Base-by-base conservation (phyloP, 768 basidiomycete species). In the Xerocomus potaroensis region DNA sequence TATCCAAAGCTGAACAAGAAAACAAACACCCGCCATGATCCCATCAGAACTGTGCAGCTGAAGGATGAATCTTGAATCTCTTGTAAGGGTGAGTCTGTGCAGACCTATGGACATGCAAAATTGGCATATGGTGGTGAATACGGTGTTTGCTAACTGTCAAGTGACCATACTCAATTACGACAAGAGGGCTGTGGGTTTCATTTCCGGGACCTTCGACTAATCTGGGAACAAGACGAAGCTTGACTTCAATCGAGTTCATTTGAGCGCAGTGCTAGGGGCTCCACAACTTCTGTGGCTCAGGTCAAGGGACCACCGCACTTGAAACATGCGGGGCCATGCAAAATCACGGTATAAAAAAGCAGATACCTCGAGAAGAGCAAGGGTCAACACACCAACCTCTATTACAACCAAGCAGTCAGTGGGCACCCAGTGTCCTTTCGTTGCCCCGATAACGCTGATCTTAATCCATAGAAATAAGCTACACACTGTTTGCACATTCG, bases 321-420 rank as follows among this genome's bases (percentile, higher is more conserved):
- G 7, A 22, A 22, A 14, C 14, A 22, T 32, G 24, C 23, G 23
- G 12, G 30, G 45, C 31, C 30, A 8, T 21, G 30, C 23, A 15
- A 15, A 16, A n/a, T 10, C 16, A 31, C 14, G 1, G 18, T 60
- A 61, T 61, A 61, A 63, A 34, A 19, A 26, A 14, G 11, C n/a
- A n/a, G 0, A 2, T 2, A 18, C 15, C 1, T 40, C 16, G 24
- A 18, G n/a, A 9, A 15, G 21, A 45, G 26, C 26, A 19, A 39
- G 33, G 49, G 15, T 19, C 45, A 26, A 43, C 23, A 27, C 41
- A 47, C 37, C 21, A 23, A 33, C 30, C 47, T 34, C 30, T 14
- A 22, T 12, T 23, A n/a, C 18, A 26, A 24, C 48, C 2, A 45
- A n/a, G 38, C 24, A 37, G 54, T 60, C 33, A 57, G 61, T 21